Percentiles rank a stretch among this genome's conserved stretches.
Evolutionary conservation across 1,284 basidiomycete species (phyloP).

Genomic region (Wallemia hederae): DNA sequence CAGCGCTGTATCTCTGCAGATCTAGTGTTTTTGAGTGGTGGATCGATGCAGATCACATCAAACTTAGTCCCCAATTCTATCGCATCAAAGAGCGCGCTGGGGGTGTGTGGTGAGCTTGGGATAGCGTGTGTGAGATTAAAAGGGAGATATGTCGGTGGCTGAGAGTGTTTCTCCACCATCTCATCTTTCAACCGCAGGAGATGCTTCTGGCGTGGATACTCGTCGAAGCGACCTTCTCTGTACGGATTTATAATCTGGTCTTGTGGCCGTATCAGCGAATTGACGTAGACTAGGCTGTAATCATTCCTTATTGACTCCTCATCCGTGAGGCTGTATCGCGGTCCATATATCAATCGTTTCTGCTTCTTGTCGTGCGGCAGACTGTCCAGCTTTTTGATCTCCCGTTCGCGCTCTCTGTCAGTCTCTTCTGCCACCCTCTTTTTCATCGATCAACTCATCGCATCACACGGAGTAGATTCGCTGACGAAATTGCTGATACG

Average conservation of each 20-base stretch:
- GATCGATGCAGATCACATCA: slow-evolving; percentile 76
- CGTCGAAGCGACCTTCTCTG: not conserved
- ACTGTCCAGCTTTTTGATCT: not conserved
- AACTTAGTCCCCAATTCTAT: slow-evolving; percentile 27
- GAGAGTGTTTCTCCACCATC: not conserved
- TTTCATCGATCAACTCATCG: too few relatives aligned
- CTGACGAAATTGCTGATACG: too few relatives aligned
- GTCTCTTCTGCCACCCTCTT: too few relatives aligned
- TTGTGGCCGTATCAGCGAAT: not conserved
- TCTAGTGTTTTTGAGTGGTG: slow-evolving; percentile 41
- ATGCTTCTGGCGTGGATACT: not conserved
- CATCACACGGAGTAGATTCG: too few relatives aligned
- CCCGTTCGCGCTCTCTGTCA: too few relatives aligned
- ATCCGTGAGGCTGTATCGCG: not conserved
- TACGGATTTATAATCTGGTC: not conserved
- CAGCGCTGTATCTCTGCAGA: not conserved
- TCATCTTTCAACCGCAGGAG: not conserved
- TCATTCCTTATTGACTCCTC: not conserved
- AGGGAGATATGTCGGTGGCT: not conserved
- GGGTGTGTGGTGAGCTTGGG: not conserved
- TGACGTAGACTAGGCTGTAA: not conserved
- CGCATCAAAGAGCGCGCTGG: not conserved
- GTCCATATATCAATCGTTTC: not conserved
- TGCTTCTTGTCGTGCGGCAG: not conserved
- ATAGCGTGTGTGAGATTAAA: not conserved